phyloP scores from a whole-genome alignment of 352 stramenopile genomes.

The Phytophthora chlamydospora region DNA sequence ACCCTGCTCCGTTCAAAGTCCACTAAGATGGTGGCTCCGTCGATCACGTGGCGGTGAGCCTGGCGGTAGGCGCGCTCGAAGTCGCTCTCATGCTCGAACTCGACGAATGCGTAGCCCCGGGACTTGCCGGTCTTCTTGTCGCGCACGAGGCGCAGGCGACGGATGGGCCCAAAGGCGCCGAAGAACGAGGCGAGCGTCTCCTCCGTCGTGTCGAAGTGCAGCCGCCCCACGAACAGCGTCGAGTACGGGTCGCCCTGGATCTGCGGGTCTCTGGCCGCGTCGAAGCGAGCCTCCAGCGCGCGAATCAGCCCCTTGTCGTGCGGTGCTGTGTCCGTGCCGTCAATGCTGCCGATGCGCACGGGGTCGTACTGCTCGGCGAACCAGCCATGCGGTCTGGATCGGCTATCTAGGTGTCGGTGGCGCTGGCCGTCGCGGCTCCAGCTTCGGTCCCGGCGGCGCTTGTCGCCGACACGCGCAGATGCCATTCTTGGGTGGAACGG shows the following conservation, averaged over 20 bases:
- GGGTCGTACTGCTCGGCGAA: slow-evolving; percentile 76
- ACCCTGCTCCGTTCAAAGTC: slow-evolving; percentile 81
- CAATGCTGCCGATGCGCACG: slow-evolving; percentile 71
- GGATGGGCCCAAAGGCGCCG: slow-evolving; percentile 48
- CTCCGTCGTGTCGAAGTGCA: slow-evolving; percentile 66
- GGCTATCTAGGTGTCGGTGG: background rate
- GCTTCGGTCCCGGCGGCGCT: slow-evolving; percentile 19
- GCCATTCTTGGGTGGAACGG: too few relatives aligned
- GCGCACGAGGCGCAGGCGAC: slow-evolving; percentile 64
- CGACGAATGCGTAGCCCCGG: slow-evolving; percentile 83
- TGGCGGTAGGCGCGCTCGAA: slow-evolving; percentile 66
- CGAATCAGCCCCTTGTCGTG: slow-evolving; percentile 74
- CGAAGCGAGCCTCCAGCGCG: slow-evolving; percentile 54
- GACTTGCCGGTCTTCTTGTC: slow-evolving; percentile 68
- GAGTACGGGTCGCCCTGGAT: slow-evolving; percentile 66
- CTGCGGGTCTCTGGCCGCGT: slow-evolving; percentile 59
- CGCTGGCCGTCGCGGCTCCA: slow-evolving; percentile 25
- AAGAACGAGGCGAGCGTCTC: slow-evolving; percentile 55
- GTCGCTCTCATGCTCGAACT: slow-evolving; percentile 60
- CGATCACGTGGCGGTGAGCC: slow-evolving; percentile 59
- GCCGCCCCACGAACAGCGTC: slow-evolving; percentile 77
- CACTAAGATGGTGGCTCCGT: slow-evolving; percentile 70
- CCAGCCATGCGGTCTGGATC: slow-evolving; percentile 39
- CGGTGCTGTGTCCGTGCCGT: slow-evolving; percentile 60
- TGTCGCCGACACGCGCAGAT: background rate